phyloP scores from a whole-genome alignment of 1,284 basidiomycete species.

The Exsudoporus floridanus region DNA sequence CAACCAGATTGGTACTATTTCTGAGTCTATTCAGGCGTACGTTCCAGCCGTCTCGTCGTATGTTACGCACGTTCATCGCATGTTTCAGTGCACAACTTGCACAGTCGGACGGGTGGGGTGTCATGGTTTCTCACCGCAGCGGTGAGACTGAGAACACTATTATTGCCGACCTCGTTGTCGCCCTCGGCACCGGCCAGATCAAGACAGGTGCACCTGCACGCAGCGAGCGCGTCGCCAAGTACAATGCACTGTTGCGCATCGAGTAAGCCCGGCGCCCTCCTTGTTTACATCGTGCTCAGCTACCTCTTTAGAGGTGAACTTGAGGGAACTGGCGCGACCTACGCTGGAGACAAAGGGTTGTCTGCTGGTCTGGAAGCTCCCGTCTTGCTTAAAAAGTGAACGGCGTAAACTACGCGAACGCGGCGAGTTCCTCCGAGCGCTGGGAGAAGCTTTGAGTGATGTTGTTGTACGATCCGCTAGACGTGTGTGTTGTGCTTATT shows the following conservation, averaged over 20 bases:
- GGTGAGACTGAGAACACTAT: constrained; percentile 97
- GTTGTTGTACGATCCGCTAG: constrained; percentile 34
- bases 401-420: not conserved
- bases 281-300: constrained; percentile 15
- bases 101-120: constrained; percentile 96
- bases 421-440: constrained; percentile 3
- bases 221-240: constrained; percentile 92
- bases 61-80: not conserved
- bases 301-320: constrained; percentile 70
- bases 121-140: constrained; percentile 99
- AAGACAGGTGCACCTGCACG: constrained; percentile 97
- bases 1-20: constrained; percentile 99
- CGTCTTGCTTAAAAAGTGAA: constrained; percentile 69
- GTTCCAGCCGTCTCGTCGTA: constrained; percentile 32
- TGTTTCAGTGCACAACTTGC: constrained; percentile 83
- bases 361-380: constrained; percentile 75
- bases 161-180: constrained; percentile 96
- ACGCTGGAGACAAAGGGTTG: constrained; percentile 78
- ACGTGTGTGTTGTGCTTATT: constrained; percentile 22
- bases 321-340: constrained; percentile 57
- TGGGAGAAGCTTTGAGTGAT: not conserved
- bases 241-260: constrained; percentile 87
- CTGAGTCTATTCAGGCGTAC: constrained; percentile 95
- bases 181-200: constrained; percentile 92
- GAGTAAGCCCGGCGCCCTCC: constrained; percentile 56